phyloP scores from a whole-genome alignment of 2,329 filamentous ascomycete species.

The Alternaria atra region DNA sequence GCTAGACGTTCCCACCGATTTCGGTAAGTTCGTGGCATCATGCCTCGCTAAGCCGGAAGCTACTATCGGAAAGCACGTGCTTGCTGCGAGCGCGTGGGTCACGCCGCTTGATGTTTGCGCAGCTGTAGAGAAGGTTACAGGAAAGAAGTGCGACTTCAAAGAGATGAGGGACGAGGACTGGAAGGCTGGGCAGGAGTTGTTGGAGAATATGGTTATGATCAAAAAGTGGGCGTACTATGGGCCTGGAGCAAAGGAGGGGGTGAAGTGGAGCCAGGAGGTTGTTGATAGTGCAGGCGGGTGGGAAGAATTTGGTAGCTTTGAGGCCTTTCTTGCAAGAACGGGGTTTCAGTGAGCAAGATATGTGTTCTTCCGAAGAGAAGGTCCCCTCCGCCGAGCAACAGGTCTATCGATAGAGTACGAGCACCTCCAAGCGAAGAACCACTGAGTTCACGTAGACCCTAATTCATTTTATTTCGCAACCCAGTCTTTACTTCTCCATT shows the following conservation, averaged over 20 bases:
- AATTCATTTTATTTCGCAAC: no score
- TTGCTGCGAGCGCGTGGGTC: slow-evolving; percentile 8
- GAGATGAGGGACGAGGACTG: slow-evolving; percentile 15
- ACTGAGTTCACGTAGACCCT: no score
- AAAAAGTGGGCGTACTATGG: slow-evolving; percentile 25
- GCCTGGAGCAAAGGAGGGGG: slow-evolving; percentile 17
- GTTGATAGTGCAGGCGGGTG: not conserved
- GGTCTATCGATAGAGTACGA: no score
- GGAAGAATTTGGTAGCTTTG: not conserved
- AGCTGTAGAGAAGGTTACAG: slow-evolving; percentile 10
- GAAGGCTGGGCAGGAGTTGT: slow-evolving; percentile 22
- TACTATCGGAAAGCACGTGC: slow-evolving; percentile 19
- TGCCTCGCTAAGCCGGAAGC: slow-evolving; percentile 15
- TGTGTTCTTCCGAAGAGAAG: not conserved
- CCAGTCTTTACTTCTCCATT: no score
- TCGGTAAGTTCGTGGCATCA: slow-evolving; percentile 28
- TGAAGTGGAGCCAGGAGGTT: slow-evolving; percentile 17
- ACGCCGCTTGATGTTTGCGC: slow-evolving; percentile 19
- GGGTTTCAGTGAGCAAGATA: not conserved
- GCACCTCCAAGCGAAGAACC: no score
- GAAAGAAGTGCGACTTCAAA: slow-evolving; percentile 13
- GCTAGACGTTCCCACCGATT: slow-evolving; percentile 25
- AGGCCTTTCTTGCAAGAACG: not conserved
- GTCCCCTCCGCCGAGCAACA: not conserved
- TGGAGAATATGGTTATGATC: slow-evolving; percentile 27